These are phyloP conservation scores for Cordyceps cateniannulata DNA, from an alignment of 2,329 filamentous ascomycete species.

Conservation along the genomic window DNA sequence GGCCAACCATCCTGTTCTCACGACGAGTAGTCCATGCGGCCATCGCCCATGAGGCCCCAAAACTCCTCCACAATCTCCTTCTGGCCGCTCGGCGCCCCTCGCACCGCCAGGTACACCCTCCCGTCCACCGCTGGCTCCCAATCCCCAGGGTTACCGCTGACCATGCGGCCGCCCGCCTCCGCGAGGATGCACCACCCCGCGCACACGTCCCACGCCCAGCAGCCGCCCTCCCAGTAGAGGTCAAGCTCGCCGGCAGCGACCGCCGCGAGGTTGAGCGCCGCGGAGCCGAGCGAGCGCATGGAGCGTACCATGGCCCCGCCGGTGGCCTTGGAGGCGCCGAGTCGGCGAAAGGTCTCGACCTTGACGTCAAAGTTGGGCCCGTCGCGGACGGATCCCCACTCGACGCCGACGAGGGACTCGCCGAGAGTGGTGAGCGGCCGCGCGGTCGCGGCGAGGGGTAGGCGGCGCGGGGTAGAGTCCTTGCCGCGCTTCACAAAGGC, in stretches of 20 bases:
- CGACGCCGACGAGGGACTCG: constrained; percentile 59
- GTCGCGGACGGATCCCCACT: constrained; percentile 65
- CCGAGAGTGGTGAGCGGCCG: constrained; percentile 55
- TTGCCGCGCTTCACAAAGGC: constrained; percentile 49
- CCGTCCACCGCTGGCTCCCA: constrained; percentile 59
- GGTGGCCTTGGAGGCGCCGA: constrained; percentile 50
- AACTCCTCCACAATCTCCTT: constrained; percentile 58
- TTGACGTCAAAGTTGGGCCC: constrained; percentile 68
- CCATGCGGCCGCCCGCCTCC: constrained; percentile 70
- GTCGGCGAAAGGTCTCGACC: constrained; percentile 55
- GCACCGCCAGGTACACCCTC: constrained; percentile 56
- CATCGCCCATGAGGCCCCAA: constrained; percentile 53
- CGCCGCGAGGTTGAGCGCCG: constrained; percentile 67
- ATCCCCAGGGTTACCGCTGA: constrained; percentile 64
- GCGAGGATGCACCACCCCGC: constrained; percentile 71
- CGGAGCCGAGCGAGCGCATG: constrained; percentile 63
- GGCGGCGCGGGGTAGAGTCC: constrained; percentile 22
- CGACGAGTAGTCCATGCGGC: constrained; percentile 41
- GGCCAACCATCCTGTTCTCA: not conserved
- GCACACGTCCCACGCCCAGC: constrained; percentile 81
- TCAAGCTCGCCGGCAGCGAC: constrained; percentile 68
- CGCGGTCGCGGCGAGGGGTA: constrained; percentile 39
- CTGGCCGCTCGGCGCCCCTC: constrained; percentile 54
- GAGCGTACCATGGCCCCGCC: constrained; percentile 74
- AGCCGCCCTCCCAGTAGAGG: constrained; percentile 76